These are phyloP conservation scores for Dissoconium aciculare DNA, from an alignment of 2,329 filamentous ascomycete species.

Conservation along the genomic window DNA sequence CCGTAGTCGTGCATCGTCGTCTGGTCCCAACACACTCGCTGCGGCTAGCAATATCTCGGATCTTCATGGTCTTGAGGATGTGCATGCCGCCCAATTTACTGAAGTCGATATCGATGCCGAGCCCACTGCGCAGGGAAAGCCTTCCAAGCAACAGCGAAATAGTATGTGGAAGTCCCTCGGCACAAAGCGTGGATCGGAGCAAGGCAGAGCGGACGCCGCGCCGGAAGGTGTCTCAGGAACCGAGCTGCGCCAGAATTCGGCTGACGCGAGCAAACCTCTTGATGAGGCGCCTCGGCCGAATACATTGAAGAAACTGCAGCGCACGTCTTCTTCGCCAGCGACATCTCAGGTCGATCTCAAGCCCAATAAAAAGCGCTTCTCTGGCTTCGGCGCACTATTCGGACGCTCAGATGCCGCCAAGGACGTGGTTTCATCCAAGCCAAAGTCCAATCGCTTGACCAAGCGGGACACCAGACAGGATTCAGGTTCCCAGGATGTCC, in stretches of 20 bases:
- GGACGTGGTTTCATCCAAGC: conserved; percentile 11
- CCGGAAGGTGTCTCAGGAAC: too few species aligned
- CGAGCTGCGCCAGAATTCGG: too few species aligned
- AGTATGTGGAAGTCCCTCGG: too few species aligned
- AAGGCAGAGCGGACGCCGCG: too few species aligned
- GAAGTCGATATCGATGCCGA: neutral
- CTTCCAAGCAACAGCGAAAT: neutral
- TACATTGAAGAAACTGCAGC: conserved; percentile 20
- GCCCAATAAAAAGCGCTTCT: conserved; percentile 33
- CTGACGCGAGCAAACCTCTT: conserved; percentile 2
- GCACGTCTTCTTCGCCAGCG: conserved; percentile 14
- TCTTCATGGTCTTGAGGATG: conserved; percentile 12
- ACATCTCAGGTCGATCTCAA: conserved; percentile 13
- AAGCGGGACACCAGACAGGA: conserved; percentile 14
- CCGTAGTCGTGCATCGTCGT: conserved; percentile 3
- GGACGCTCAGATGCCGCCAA: conserved; percentile 22
- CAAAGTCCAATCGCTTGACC: conserved; percentile 22
- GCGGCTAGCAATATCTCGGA: conserved; percentile 9
- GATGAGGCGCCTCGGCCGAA: conserved; percentile 5
- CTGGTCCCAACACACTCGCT: neutral
- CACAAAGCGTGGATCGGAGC: too few species aligned
- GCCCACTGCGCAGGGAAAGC: neutral
- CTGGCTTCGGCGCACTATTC: conserved; percentile 31
- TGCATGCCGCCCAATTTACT: conserved; percentile 2
- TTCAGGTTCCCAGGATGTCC: neutral